Conservation (phyloP, 2,329 filamentous ascomycete genomes). For the Graphiopsis chlorocephala region DNA sequence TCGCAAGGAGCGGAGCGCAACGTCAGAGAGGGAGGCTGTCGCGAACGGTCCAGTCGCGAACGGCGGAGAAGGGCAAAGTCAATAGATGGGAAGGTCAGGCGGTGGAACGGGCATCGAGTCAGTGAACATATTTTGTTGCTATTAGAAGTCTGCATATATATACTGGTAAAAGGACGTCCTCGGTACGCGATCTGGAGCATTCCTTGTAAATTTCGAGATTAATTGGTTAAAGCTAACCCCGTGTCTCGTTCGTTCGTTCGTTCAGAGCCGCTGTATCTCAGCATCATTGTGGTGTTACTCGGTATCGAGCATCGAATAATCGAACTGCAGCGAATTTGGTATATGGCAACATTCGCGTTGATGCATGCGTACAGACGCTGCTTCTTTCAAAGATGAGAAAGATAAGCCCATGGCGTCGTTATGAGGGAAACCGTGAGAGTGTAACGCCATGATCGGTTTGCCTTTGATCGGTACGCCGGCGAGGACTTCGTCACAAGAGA, state of each 20-base stretch:
- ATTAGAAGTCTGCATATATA: neutral
- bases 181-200: neutral
- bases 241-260: neutral
- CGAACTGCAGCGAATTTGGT: neutral
- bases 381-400: neutral
- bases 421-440: too few relatives aligned
- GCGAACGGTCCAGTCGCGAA: neutral
- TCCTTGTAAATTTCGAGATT: neutral
- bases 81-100: neutral
- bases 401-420: neutral
- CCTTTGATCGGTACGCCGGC: neutral
- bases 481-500: neutral
- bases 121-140: neutral
- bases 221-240: neutral
- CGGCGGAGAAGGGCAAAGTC: neutral
- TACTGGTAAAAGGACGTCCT: neutral
- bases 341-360: too few relatives aligned
- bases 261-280: neutral
- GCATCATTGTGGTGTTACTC: neutral
- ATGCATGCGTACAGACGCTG: neutral
- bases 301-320: neutral
- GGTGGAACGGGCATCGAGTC: neutral
- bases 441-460: too few relatives aligned
- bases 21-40: constrained; percentile 3
- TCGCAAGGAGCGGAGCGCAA: constrained; percentile 10